A percentile compares a stretch with the other conserved stretches of the same genome.
Conservation (phyloP, 176 grass and related monocot species). For the Rhynchospora tenuis region DNA sequence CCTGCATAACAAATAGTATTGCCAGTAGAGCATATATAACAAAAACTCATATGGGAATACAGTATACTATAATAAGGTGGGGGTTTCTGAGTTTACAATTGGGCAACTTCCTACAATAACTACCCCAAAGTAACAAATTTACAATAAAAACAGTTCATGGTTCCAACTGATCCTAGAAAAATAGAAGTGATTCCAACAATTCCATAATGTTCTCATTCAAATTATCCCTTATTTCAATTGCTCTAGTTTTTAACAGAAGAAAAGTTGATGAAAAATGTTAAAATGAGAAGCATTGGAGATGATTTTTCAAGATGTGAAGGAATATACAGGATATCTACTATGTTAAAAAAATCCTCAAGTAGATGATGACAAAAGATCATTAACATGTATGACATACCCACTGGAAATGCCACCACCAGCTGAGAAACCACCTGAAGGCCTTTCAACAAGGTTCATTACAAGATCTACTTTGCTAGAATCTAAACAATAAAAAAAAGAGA, state of each 20-base stretch:
- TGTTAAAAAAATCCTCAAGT: not conserved
- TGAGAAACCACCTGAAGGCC: slow-evolving; percentile 96
- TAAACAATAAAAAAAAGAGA: slow-evolving; percentile 32
- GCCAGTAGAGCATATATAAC: not conserved
- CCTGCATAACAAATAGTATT: slow-evolving; percentile 41
- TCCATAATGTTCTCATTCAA: not conserved
- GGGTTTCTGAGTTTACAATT: not conserved
- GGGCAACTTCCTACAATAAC: not conserved
- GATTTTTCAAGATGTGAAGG: not conserved
- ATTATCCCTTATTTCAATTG: not conserved
- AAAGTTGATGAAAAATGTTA: not conserved
- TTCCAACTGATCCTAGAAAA: not conserved
- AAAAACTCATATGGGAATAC: not conserved
- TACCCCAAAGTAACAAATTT: not conserved
- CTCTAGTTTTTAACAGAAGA: not conserved
- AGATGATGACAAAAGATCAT: not conserved
- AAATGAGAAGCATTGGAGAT: not conserved
- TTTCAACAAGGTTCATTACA: slow-evolving; percentile 98
- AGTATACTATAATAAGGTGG: not conserved
- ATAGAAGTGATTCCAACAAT: not conserved
- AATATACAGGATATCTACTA: not conserved
- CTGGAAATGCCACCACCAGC: slow-evolving; percentile 97
- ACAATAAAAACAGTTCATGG: not conserved
- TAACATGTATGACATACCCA: slow-evolving; percentile 47
- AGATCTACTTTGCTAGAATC: slow-evolving; percentile 95